A percentile compares a stretch with the other conserved stretches of the same genome.
Conservation (phyloP, 768 basidiomycete genomes). For the Naganishia kalamii region DNA sequence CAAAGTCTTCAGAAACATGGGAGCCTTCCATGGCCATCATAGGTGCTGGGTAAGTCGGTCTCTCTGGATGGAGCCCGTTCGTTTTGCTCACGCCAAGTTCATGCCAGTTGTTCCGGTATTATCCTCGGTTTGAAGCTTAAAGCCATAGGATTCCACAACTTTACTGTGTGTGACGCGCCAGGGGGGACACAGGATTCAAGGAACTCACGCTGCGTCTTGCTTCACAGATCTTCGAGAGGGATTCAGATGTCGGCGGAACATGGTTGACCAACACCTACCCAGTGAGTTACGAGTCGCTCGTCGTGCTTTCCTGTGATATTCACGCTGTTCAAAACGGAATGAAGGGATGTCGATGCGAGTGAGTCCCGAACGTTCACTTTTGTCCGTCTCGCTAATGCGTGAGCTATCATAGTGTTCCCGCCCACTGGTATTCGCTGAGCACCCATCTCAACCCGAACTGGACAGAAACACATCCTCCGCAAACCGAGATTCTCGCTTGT, state of each 20-base stretch:
- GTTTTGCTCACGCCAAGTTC: not conserved
- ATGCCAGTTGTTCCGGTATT: constrained; percentile 26
- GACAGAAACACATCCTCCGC: constrained; percentile 27
- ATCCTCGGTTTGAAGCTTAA: constrained; percentile 23
- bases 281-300: constrained; percentile 22
- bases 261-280: constrained; percentile 24
- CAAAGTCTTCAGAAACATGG: not conserved
- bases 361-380: constrained; percentile 1
- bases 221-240: constrained; percentile 29
- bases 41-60: constrained; percentile 26
- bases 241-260: constrained; percentile 27
- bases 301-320: not conserved
- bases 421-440: constrained; percentile 26
- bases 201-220: not conserved
- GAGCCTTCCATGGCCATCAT: constrained; percentile 26
- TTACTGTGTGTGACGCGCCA: constrained; percentile 18
- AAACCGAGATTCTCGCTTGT: constrained; percentile 28
- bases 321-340: not conserved
- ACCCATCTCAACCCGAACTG: constrained; percentile 27
- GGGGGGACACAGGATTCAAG: not conserved
- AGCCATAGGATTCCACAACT: constrained; percentile 26
- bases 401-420: constrained; percentile 23
- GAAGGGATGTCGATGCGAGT: constrained; percentile 35
- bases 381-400: not conserved
- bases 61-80: not conserved